Conservation (phyloP, 805 yeast genomes). For the Teunomyces tritomae region DNA sequence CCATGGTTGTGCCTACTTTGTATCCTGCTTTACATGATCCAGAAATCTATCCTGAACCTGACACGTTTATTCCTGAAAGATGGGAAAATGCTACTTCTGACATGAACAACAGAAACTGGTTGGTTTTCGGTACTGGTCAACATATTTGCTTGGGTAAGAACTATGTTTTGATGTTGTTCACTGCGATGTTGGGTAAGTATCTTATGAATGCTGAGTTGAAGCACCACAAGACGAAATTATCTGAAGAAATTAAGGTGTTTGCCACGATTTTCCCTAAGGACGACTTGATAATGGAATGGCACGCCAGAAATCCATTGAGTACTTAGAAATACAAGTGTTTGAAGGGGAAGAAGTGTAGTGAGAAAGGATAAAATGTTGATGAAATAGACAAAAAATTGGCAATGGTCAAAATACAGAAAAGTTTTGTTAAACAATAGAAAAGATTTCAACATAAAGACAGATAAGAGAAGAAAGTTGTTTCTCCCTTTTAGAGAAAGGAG, state of each 20-base stretch:
- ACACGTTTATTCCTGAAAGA: slow-evolving; percentile 92
- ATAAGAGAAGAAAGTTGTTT: too few species aligned
- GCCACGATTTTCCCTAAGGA: slow-evolving; percentile 98
- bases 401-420: too few species aligned
- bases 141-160: slow-evolving; percentile 95
- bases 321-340: neutral
- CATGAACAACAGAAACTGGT: slow-evolving; percentile 84
- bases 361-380: neutral
- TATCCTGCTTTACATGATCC: slow-evolving; percentile 98
- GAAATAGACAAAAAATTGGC: too few species aligned
- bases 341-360: neutral
- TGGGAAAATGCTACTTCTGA: slow-evolving; percentile 84
- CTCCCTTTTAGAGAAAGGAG: too few species aligned
- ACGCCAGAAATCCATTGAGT: slow-evolving; percentile 54
- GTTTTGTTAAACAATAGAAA: too few species aligned
- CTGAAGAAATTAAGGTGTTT: slow-evolving; percentile 92
- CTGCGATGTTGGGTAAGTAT: slow-evolving; percentile 89
- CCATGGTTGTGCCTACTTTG: slow-evolving; percentile 94
- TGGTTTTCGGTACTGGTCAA: slow-evolving; percentile 96
- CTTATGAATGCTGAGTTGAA: slow-evolving; percentile 74
- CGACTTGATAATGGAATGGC: slow-evolving; percentile 79
- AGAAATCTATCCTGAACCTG: slow-evolving; percentile 93
- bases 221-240: slow-evolving; percentile 77
- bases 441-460: too few species aligned
- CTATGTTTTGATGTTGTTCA: slow-evolving; percentile 86